Conservation (phyloP, 2,329 filamentous ascomycete species). For the Pezicula neosporulosa region DNA sequence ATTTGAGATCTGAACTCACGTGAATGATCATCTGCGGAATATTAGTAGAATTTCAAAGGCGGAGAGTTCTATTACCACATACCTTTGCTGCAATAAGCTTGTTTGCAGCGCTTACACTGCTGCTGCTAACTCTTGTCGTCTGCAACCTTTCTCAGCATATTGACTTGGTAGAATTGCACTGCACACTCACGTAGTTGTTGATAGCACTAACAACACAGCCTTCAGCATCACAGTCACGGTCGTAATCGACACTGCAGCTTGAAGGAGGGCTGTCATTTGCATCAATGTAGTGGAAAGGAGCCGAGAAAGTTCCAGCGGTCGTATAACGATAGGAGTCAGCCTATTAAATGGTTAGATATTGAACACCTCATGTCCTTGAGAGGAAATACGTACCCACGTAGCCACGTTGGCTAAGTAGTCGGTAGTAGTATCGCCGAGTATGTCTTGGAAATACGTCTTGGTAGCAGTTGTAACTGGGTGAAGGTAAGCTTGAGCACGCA, state of each 20-base stretch:
- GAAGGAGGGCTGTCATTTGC: constrained; percentile 58
- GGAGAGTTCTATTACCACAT: not conserved
- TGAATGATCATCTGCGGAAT: constrained; percentile 21
- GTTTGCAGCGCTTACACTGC: constrained; percentile 39
- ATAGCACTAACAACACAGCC: constrained; percentile 54
- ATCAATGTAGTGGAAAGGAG: constrained; percentile 66
- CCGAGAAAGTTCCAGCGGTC: constrained; percentile 57
- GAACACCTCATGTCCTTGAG: not conserved
- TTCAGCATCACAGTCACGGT: constrained; percentile 55
- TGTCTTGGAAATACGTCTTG: constrained; percentile 51
- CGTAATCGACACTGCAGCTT: constrained; percentile 52
- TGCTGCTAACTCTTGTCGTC: constrained; percentile 17
- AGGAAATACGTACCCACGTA: constrained; percentile 42
- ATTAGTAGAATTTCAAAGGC: not conserved
- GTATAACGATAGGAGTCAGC: constrained; percentile 61
- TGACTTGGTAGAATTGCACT: not conserved
- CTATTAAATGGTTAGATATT: constrained; percentile 1
- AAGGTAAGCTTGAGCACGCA: not conserved
- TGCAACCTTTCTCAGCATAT: constrained; percentile 34
- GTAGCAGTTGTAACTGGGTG: constrained; percentile 48
- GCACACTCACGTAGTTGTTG: constrained; percentile 21
- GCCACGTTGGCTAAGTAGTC: constrained; percentile 61
- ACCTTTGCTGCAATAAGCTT: constrained; percentile 56
- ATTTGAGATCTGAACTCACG: constrained; percentile 24
- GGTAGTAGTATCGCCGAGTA: constrained; percentile 50